Evolutionary conservation across 129 eudicot genomes (phyloP).

Genomic region (Arctium minus): DNA sequence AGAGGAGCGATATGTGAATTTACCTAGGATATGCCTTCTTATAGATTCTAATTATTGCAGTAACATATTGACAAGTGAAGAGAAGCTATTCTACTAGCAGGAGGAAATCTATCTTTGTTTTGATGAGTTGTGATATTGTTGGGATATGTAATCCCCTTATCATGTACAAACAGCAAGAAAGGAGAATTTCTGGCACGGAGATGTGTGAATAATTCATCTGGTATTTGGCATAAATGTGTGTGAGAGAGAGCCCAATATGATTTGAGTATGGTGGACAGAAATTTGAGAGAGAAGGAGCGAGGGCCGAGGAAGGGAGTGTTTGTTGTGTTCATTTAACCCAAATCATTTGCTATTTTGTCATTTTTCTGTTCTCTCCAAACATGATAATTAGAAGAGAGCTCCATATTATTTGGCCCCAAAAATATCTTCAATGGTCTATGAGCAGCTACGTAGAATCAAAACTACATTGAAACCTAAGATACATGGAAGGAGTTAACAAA

Average conservation of each 20-base stretch:
- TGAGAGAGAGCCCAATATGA: background rate
- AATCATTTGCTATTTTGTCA: background rate
- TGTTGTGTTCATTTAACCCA: background rate
- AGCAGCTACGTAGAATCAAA: background rate
- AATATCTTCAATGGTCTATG: background rate
- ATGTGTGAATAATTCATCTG: background rate
- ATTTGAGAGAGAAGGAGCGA: background rate
- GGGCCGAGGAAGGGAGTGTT: background rate
- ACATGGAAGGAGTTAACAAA: background rate
- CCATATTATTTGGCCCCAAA: background rate
- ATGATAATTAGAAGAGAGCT: background rate
- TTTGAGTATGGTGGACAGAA: background rate
- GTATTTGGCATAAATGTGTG: background rate
- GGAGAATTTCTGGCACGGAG: background rate
- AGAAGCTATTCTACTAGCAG: background rate
- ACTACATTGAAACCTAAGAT: background rate
- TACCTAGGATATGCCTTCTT: background rate
- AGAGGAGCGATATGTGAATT: background rate
- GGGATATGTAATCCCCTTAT: background rate
- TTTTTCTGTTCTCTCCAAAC: background rate
- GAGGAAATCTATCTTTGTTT: background rate
- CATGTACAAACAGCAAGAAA: background rate
- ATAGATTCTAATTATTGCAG: background rate
- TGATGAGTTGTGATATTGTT: constrained; percentile 4
- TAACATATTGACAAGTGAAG: constrained; percentile 5